Evolutionary conservation across 2,329 filamentous ascomycete genomes (phyloP), one percentile per base, ranked within the genome.

Genomic region (Lachnellula hyalina): DNA sequence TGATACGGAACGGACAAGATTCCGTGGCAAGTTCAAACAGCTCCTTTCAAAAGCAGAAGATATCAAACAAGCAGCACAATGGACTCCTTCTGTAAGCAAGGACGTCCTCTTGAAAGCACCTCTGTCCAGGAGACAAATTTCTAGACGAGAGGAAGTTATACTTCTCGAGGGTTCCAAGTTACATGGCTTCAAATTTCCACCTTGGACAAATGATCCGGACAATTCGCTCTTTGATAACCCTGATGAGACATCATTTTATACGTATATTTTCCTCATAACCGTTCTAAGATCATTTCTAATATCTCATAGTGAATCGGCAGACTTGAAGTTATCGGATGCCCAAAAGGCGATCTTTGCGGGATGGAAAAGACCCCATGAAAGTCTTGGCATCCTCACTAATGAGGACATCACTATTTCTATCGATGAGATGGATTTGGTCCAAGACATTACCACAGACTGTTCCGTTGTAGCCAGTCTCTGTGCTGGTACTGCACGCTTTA

Each of bases 381-480:
- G 91, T 21, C 73, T 87, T n/a, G 55, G 63, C 23, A 51, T 49
- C 21, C 36, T 51, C 44, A 68, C 67, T 3, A 78, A 66, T 21
- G 64, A 70, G 14, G 54, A 77, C 14, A 73, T 81, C 11, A 89
- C 89, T 83, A 71, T 74, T 47, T 75, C 79, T 15, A 72, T 73
- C 6, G 73, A 77, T 8, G 78, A 81, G 14, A 84, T 89, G 58
- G 93, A 99, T 71, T 80, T 99, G 7, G 91, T 96, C 2, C 94
- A 99, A 71, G 94, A 99, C 71, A 85, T 96, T 56, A 92, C 93
- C 5, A 95, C 93, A 0, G 94, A 99, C 70, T 99, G 94, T 68
- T 97, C 94, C 1, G 93, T 99, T 3, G 93, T 99, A 28, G 94
- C 94, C 15, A 96, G 94, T 69, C 78, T 99, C 5, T 96, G 92